These are phyloP conservation scores for Pigoraptor vietnamica DNA, from an alignment of 78 protist genomes.

Conservation along the genomic window DNA sequence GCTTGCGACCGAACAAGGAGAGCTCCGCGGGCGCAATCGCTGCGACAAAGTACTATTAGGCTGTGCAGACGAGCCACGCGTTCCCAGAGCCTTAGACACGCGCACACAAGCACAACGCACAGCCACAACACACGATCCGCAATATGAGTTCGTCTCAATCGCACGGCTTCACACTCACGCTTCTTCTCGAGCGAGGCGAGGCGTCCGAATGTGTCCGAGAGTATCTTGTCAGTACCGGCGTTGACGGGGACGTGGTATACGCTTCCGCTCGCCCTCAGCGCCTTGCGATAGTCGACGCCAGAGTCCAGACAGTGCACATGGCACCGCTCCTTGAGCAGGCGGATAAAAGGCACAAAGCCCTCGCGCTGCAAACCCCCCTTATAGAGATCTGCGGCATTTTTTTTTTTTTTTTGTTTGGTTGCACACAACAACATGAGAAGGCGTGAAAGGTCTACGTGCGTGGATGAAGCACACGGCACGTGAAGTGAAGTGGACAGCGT, in stretches of 20 bases:
- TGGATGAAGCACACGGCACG: neutral
- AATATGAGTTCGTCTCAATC: too few species aligned
- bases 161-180: too few species aligned
- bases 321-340: conserved; percentile 39
- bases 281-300: conserved; percentile 67
- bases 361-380: conserved; percentile 77
- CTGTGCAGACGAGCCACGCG: neutral
- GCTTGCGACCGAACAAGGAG: conserved; percentile 43
- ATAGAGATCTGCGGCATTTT: conserved; percentile 59
- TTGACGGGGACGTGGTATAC: neutral
- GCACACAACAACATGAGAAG: too few species aligned
- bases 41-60: neutral
- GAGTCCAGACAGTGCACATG: conserved; percentile 44
- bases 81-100: neutral
- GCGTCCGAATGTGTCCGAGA: neutral
- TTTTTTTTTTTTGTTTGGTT: too few species aligned
- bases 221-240: neutral
- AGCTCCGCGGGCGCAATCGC: neutral
- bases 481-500: neutral
- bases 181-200: neutral
- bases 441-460: neutral
- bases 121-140: neutral
- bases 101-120: neutral
- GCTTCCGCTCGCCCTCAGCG: neutral
- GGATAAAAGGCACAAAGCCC: conserved; percentile 77